A percentile compares a stretch with the other conserved stretches of the same genome.
Conservation (phyloP, 805 yeast genomes). For the Kluyveromyces wickerhamii region DNA sequence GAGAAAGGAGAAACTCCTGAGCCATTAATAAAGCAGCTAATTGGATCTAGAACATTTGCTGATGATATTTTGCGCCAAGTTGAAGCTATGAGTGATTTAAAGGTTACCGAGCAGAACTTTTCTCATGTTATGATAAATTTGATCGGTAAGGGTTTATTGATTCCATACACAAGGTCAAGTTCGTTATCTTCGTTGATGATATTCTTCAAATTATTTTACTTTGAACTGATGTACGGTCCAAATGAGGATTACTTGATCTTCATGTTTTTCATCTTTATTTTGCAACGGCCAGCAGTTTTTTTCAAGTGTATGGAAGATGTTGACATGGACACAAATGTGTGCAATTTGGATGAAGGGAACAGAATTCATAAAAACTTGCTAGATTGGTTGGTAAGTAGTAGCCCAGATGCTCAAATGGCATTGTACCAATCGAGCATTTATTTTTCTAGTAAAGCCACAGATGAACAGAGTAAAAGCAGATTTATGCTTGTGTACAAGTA, state of each 20-base stretch:
- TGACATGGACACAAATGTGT: constrained; percentile 30
- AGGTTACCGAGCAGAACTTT: constrained; percentile 38
- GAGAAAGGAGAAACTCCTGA: constrained; percentile 20
- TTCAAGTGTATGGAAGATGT: constrained; percentile 26
- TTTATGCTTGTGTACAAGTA: constrained; percentile 28
- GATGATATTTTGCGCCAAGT: constrained; percentile 31
- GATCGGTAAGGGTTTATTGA: constrained; percentile 48
- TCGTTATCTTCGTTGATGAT: constrained; percentile 39
- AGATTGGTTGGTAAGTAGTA: constrained; percentile 28
- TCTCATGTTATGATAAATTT: constrained; percentile 42
- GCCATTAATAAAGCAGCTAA: constrained; percentile 24
- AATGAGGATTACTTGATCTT: constrained; percentile 18
- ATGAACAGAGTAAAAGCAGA: constrained; percentile 31
- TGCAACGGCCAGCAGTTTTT: constrained; percentile 34
- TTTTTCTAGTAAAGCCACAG: constrained; percentile 28
- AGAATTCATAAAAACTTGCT: constrained; percentile 33
- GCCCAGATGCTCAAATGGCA: constrained; percentile 26
- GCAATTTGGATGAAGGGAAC: constrained; percentile 26
- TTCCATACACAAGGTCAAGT: constrained; percentile 46
- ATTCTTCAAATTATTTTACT: constrained; percentile 37
- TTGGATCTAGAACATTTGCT: constrained; percentile 34
- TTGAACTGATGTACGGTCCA: constrained; percentile 23
- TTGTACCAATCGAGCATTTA: constrained; percentile 30
- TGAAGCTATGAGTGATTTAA: constrained; percentile 37
- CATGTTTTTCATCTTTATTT: constrained; percentile 30